Evolutionary conservation across 148 eudicot genomes (phyloP).

Genomic region (Suaeda aralocaspica): DNA sequence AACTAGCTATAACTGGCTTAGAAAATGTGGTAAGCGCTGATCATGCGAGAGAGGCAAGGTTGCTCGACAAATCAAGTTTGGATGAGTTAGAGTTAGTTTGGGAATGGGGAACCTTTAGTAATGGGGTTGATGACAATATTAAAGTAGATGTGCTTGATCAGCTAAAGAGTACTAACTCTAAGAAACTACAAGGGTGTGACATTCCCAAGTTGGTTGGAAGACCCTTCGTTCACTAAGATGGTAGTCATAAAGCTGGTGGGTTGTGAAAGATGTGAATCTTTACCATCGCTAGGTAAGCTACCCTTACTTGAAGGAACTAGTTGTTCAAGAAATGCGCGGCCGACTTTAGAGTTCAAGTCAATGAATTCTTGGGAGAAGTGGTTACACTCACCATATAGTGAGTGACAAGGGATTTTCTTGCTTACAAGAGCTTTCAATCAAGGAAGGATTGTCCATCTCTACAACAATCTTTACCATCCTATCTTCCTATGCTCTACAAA

Average conservation of each 20-base stretch:
- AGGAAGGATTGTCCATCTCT: constrained; percentile 1
- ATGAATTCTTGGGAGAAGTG: constrained; percentile 13
- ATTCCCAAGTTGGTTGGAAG: constrained; percentile 13
- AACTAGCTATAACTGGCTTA: not conserved
- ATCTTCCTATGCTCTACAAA: not conserved
- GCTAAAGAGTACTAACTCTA: not conserved
- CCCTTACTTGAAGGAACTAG: constrained; percentile 12
- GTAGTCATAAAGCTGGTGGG: not conserved
- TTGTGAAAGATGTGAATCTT: constrained; percentile 14
- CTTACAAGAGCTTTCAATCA: constrained; percentile 13
- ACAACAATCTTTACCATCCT: constrained; percentile 6
- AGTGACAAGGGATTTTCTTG: not conserved
- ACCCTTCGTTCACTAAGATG: constrained; percentile 15
- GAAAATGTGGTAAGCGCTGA: constrained; percentile 14
- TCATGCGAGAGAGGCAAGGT: constrained; percentile 15
- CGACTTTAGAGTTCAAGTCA: constrained; percentile 2
- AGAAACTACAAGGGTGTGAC: not conserved
- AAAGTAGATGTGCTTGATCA: constrained; percentile 10
- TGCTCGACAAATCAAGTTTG: constrained; percentile 10
- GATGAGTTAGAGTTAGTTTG: constrained; percentile 8
- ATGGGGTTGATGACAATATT: constrained; percentile 8
- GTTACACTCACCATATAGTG: not conserved
- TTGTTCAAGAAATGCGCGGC: constrained; percentile 13
- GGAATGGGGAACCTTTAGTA: constrained; percentile 3
- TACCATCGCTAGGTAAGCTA: constrained; percentile 9